Conservation (phyloP, 495 filamentous ascomycete species). For the Penicillium waksmanii region DNA sequence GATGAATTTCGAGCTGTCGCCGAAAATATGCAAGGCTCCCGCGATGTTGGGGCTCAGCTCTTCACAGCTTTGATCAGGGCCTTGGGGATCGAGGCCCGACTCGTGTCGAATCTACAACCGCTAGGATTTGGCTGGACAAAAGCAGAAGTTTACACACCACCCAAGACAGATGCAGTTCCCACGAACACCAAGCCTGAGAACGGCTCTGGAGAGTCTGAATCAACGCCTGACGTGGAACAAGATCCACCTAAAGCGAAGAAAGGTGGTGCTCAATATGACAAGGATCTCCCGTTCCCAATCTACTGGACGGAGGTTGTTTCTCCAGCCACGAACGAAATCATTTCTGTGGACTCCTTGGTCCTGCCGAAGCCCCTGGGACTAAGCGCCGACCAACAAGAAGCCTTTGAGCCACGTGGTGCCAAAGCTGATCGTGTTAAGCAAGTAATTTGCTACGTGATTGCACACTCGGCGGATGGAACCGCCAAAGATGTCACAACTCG, state of each 20-base stretch:
- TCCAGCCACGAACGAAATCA: conserved; percentile 73
- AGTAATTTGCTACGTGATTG: conserved; percentile 89
- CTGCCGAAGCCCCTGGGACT: conserved; percentile 66
- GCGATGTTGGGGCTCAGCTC: conserved; percentile 86
- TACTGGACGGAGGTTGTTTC: conserved; percentile 95
- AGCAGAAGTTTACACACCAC: conserved; percentile 58
- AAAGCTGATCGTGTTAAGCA: conserved; percentile 86
- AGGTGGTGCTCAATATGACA: conserved; percentile 50
- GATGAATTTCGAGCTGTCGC: conserved; percentile 71
- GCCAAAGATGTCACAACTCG: conserved; percentile 95
- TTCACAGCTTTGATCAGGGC: conserved; percentile 89
- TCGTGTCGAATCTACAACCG: conserved; percentile 85
- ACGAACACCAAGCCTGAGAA: conserved; percentile 18
- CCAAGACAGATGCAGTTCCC: conserved; percentile 49
- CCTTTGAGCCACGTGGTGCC: conserved; percentile 80
- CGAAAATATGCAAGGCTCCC: conserved; percentile 74
- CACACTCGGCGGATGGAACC: conserved; percentile 79
- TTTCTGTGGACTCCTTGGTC: conserved; percentile 76
- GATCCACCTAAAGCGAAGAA: conserved; percentile 8
- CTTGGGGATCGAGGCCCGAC: conserved; percentile 74
- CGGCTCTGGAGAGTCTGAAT: conserved; percentile 20
- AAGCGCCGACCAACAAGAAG: conserved; percentile 69
- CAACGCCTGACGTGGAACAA: conserved; percentile 18
- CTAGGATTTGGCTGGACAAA: conserved; percentile 92
- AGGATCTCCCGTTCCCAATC: conserved; percentile 76